Percentiles rank a stretch among this genome's conserved stretches.
phyloP scores from a whole-genome alignment of 441 rosid species.

The California macrophylla region DNA sequence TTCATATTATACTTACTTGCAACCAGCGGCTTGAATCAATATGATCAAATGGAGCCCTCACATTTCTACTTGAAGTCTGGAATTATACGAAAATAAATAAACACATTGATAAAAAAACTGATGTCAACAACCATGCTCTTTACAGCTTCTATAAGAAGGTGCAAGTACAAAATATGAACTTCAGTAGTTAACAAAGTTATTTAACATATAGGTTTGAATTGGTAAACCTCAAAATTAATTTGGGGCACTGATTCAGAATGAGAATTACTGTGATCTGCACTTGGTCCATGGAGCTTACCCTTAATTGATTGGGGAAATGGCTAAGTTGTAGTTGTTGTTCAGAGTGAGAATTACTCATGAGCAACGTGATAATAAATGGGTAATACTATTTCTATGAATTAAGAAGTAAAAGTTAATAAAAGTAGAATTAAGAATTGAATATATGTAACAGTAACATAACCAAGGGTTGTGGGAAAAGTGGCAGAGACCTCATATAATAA shows the following conservation, averaged over 20 bases:
- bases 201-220: neutral
- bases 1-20: constrained; percentile 53
- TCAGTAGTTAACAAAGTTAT: neutral
- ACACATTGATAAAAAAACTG: neutral
- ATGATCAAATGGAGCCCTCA: constrained; percentile 66
- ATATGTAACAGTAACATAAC: neutral
- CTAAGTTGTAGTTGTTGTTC: too few species aligned
- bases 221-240: neutral
- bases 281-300: too few species aligned
- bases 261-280: too few species aligned
- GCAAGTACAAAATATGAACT: neutral
- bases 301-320: too few species aligned
- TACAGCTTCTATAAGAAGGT: neutral
- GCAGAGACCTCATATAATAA: too few species aligned
- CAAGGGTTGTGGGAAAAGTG: too few species aligned
- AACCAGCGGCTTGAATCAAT: constrained; percentile 80
- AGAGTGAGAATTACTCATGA: neutral
- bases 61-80: constrained; percentile 67
- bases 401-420: neutral
- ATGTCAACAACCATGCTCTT: constrained; percentile 6
- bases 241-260: neutral
- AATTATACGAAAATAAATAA: constrained; percentile 14
- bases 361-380: neutral
- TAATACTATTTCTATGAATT: neutral
- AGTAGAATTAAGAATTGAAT: neutral